Percentiles rank a stretch among this genome's conserved stretches.
phyloP scores from a whole-genome alignment of 2,329 filamentous ascomycete genomes.

The Arthrobotrys conoides region DNA sequence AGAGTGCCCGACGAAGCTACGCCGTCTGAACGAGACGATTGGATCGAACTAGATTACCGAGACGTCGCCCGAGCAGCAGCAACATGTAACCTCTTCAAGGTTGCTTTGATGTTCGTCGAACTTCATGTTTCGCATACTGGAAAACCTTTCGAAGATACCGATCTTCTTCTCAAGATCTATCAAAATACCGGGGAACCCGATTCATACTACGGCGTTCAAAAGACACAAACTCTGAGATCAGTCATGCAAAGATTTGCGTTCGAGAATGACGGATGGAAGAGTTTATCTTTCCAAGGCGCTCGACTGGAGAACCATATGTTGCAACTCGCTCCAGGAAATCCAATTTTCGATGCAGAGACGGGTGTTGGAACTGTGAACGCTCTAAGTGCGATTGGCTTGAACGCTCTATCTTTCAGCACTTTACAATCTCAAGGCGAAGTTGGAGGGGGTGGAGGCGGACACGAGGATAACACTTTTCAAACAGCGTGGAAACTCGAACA shows the following conservation, averaged over 20 bases:
- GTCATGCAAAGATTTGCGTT: conserved; percentile 88
- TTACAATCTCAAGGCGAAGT: conserved; percentile 77
- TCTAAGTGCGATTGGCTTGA: conserved; percentile 83
- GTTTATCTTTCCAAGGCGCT: conserved; percentile 89
- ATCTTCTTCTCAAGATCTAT: conserved; percentile 85
- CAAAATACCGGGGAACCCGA: conserved; percentile 96
- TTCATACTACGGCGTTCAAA: conserved; percentile 90
- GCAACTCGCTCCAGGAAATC: conserved; percentile 64
- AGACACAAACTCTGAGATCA: conserved; percentile 80
- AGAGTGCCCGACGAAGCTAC: conserved; percentile 80
- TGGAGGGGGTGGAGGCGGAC: conserved; percentile 68
- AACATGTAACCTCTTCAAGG: conserved; percentile 86
- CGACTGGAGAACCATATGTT: conserved; percentile 89
- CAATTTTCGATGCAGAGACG: conserved; percentile 67
- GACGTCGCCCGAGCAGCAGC: conserved; percentile 80
- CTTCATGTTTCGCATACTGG: conserved; percentile 70
- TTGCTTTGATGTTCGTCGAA: conserved; percentile 86
- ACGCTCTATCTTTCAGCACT: conserved; percentile 86
- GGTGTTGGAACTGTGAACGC: conserved; percentile 80
- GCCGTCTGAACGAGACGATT: conserved; percentile 81
- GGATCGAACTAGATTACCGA: conserved; percentile 87
- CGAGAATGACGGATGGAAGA: conserved; percentile 88
- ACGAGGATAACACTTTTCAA: conserved; percentile 79
- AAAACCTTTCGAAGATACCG: conserved; percentile 71
- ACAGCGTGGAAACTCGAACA: conserved; percentile 87